phyloP scores from a whole-genome alignment of 768 basidiomycete species.

The Pleurotus cornucopiae region DNA sequence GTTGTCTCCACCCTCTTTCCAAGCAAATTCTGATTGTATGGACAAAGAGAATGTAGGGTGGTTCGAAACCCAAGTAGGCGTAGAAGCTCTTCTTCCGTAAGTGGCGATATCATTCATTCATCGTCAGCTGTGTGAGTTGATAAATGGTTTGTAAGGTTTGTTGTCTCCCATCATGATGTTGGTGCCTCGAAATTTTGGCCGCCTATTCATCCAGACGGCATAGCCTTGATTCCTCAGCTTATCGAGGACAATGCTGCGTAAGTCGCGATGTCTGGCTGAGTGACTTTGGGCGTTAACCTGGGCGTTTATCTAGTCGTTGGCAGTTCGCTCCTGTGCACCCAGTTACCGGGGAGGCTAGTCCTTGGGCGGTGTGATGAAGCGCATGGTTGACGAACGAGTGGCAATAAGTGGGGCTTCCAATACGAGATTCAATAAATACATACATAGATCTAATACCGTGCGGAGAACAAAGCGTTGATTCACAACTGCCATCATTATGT shows the following conservation, averaged over 20 bases:
- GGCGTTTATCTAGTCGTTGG: not conserved
- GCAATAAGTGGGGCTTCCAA: too few relatives aligned
- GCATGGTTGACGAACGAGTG: too few relatives aligned
- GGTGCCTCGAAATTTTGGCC: constrained; percentile 4
- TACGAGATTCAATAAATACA: not conserved
- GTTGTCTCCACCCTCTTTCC: not conserved
- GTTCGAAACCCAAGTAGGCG: constrained; percentile 1
- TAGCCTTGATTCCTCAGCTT: constrained; percentile 2
- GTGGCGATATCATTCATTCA: not conserved
- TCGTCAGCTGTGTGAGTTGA: too few relatives aligned
- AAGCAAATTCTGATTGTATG: too few relatives aligned
- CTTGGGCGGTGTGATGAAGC: not conserved
- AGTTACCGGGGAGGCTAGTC: not conserved
- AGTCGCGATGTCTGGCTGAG: not conserved
- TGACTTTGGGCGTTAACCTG: not conserved
- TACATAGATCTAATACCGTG: not conserved
- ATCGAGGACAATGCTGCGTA: constrained; percentile 2
- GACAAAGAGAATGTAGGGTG: constrained; percentile 3
- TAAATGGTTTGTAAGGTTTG: not conserved
- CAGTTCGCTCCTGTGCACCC: constrained; percentile 9
- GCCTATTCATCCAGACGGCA: not conserved
- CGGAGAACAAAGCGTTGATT: too few relatives aligned
- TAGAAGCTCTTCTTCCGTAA: constrained; percentile 6
- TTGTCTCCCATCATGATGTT: constrained; percentile 1
- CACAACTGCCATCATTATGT: too few relatives aligned